phyloP scores from a whole-genome alignment of 331 rosid species.

The Malus hybrid region DNA sequence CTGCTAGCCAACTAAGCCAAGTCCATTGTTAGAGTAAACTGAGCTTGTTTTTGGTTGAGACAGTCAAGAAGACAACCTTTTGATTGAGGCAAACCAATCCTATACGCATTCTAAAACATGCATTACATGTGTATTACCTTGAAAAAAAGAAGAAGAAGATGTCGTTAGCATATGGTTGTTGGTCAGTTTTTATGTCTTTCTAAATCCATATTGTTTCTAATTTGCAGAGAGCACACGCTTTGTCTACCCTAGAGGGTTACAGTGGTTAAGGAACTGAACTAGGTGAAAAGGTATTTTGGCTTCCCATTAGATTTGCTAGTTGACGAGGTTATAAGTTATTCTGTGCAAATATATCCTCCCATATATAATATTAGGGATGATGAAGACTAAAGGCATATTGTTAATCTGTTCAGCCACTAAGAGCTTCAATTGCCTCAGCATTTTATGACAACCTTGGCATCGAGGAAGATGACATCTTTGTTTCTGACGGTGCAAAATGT shows the following conservation, averaged over 20 bases:
- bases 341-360: neutral
- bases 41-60: neutral
- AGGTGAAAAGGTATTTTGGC: slow-evolving; percentile 70
- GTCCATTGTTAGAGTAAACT: neutral
- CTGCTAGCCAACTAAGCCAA: neutral
- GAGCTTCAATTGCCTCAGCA: slow-evolving; percentile 72
- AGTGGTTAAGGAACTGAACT: slow-evolving; percentile 97
- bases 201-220: neutral
- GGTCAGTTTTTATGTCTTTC: neutral
- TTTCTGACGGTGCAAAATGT: slow-evolving; percentile 97
- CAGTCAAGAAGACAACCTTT: neutral
- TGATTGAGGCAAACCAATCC: neutral
- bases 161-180: neutral
- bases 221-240: slow-evolving; percentile 59
- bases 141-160: neutral
- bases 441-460: slow-evolving; percentile 62
- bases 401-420: slow-evolving; percentile 46
- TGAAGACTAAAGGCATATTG: slow-evolving; percentile 18
- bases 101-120: neutral
- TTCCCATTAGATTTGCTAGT: neutral
- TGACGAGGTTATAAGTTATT: neutral
- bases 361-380: neutral
- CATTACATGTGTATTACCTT: neutral
- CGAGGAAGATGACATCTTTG: slow-evolving; percentile 75
- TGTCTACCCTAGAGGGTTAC: slow-evolving; percentile 78